Percentiles rank a stretch among this genome's conserved stretches.
phyloP scores from a whole-genome alignment of 1,139 yeast species.

The Ogataea hybrid region DNA sequence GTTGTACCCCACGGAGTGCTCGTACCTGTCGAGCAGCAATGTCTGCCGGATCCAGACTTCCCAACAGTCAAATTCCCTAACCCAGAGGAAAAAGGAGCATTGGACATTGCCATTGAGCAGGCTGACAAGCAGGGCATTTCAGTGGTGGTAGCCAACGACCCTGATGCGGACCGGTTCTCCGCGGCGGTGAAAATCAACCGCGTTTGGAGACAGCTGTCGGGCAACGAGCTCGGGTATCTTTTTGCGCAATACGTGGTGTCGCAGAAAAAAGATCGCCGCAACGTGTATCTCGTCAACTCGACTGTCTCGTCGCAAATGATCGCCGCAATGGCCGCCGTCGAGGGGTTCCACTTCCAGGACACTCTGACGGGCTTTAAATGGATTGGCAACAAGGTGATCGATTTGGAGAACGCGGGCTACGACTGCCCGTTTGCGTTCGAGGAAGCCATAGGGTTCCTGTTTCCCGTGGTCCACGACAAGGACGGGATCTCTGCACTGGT shows the following conservation, averaged over 20 bases:
- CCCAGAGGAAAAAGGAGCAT: conserved; percentile 94
- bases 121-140: conserved; percentile 49
- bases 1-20: conserved; percentile 30
- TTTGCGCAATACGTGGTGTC: conserved; percentile 66
- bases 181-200: conserved; percentile 58
- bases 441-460: conserved; percentile 97
- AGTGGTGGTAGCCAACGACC: conserved; percentile 85
- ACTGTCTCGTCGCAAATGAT: conserved; percentile 90
- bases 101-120: conserved; percentile 61
- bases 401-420: conserved; percentile 61
- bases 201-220: conserved; percentile 77
- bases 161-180: conserved; percentile 94
- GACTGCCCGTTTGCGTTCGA: conserved; percentile 87
- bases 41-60: conserved; percentile 76
- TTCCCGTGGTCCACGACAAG: conserved; percentile 81
- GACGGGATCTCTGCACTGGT: conserved; percentile 87
- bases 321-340: conserved; percentile 59
- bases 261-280: conserved; percentile 28
- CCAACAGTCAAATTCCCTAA: conserved; percentile 88
- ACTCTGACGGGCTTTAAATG: conserved; percentile 96
- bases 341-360: conserved; percentile 67
- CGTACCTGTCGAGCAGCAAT: conserved; percentile 55
- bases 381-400: conserved; percentile 90
- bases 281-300: conserved; percentile 72
- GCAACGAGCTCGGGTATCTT: conserved; percentile 85